Base-by-base conservation (phyloP, 106 monocot species). In the Apostasia ramifera region DNA sequence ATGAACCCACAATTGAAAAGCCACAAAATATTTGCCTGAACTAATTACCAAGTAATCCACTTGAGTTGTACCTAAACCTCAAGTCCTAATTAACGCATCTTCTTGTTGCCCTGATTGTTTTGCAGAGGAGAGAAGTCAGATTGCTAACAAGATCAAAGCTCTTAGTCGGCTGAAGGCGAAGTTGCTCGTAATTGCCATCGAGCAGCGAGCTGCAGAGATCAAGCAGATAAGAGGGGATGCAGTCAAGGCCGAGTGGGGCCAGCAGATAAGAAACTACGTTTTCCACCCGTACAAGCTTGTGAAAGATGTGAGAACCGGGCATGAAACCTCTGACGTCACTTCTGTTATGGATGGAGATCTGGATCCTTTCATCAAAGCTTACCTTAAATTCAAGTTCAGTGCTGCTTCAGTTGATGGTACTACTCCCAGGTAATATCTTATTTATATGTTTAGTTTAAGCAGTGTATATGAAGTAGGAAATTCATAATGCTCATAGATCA, bases 211-310 rank as follows among this genome's bases (percentile, higher is more conserved):
- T 14, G 87, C 98, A 1, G 98, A 93, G 50, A 90, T 98, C 40
- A 90, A 93, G 68, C 90, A 98, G 62, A 98, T 98, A 59, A 64
- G 93, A 6, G 98, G 98, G 1, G 92, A 98, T 74, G 75, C 70
- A 0, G 93, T 98, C 73, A 98, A 98, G 78, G 98, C 98, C 0
- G 98, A 98, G 56, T 98, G 98, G 98, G 98, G 98, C 1, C 98
- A 98, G 62, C 93, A 98, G 71, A 98, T 98, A 69, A 82, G 98
- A 7, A 98, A 88, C 74, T 98, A 98, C 66, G 98, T 98, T n/a
- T 98, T 98, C 79, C 97, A 98, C 58, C 97, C 97, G 0, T 98
- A 93, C 76, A 98, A 98, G 68, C 87, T 98, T 13, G 97, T 98
- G 51, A 98, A 98, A 64, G 97, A 98, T 76, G 76, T 98, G 8